Evolutionary conservation across 2,329 filamentous ascomycete genomes (phyloP), one percentile per base, ranked within the genome.

Genomic region (Colletotrichum sojae): DNA sequence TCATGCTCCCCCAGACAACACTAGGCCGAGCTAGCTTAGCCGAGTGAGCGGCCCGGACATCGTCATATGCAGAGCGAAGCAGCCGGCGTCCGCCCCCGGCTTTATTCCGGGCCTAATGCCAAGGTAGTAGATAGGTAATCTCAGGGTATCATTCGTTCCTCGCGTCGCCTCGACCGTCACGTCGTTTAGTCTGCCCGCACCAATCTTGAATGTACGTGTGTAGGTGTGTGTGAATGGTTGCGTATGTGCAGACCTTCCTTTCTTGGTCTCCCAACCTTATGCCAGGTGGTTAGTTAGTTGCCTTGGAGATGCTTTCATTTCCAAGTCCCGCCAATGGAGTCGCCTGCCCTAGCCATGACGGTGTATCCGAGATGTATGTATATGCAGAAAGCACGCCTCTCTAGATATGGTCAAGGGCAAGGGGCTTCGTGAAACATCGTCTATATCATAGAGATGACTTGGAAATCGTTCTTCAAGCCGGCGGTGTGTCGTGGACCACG

Each of bases 401-500:
- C 31, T 36, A 10, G 25, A 39, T 43, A 6, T 12, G 52, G 18
- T 15, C 62, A 60, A 56, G 31, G 15, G 5, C 4, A 57, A 31
- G 36, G 52, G 20, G 20, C 36, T 40, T 53, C 39, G 22, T 57
- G 56, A 62, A 57, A 66, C 48, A 20, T 20, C 18, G 31, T 2
- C 51, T 12, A 63, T 22, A 4, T 45, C 25, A 36, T n/a, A n/a
- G 52, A 55, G 16, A 39, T 27, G 45, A 49, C 53, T 6, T 54
- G 52, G 22, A 0, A 0, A 6, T 9, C 31, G 40, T 46, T 81
- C 80, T 46, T 81, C 80, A 92, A 75, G 89, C 90, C 9, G 89
- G 87, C 46, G 92, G 91, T n/a, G 92, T 94, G 77, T 95, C 93
- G 80, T 95, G 93, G 64, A 95, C 88, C 45, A 94, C 91, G 63